Evolutionary conservation across 345 rosid species (phyloP), one percentile per base, ranked within the genome.

Genomic region (Melaleuca alternifolia): DNA sequence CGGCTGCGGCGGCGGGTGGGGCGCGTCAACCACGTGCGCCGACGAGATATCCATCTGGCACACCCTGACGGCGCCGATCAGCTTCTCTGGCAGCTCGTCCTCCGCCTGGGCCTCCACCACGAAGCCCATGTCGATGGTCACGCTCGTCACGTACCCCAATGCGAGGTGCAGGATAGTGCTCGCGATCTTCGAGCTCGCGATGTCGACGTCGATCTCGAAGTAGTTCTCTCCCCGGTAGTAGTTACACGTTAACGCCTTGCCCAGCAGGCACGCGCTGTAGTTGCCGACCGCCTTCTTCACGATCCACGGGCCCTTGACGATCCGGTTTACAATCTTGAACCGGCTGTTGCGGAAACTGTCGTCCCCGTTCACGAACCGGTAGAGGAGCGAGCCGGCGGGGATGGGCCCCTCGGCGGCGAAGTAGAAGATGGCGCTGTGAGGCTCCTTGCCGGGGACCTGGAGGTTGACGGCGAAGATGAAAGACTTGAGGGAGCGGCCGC

Each of bases 291-390:
- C 83, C 10, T 94, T 92, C 89, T 92, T 95, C 52, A 97, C 97
- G 75, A 95, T 90, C 98, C 98, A 97, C 1, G 98, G 99, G 0
- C 99, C 99, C 89, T 97, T 96, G 61, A 93, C 98, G 86, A 97
- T 97, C 85, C 96, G 91, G 59, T 94, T 95, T 88, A 96, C 98
- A 87, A 97, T 95, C 92, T 97, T 97, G 88, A 97, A 96, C 86
- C 99, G 94, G 88, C 92, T 93, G 87, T 95, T 96, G 87, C 99
- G 88, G 85, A 93, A 96, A 10, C 94, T 88, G 46, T 97, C 98
- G 84, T 94, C 94, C 3, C 93, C 96, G 92, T 95, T 92, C 26
- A 95, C 75, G 86, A 97, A 95, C n/a, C 95, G 93, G 91, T 95
- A 65, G 48, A 97, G 94, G 2, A 95, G 91, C 54, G 98, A 93